Evolutionary conservation across 768 basidiomycete species (phyloP).

Genomic region (Boletus vinaceobasis): DNA sequence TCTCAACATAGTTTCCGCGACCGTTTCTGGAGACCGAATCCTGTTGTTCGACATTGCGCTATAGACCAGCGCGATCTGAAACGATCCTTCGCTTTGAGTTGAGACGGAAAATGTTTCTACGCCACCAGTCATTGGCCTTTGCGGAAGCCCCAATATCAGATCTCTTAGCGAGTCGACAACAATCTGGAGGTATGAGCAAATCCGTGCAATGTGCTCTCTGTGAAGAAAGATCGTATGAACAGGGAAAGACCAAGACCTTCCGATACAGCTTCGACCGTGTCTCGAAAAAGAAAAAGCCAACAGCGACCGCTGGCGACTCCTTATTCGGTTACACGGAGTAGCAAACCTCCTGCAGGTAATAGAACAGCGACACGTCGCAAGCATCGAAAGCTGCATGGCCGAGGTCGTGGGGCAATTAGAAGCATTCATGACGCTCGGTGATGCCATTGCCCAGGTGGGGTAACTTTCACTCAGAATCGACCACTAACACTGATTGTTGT

Average conservation of each 20-base stretch:
- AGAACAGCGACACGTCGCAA: not conserved
- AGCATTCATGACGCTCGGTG: conserved; percentile 22
- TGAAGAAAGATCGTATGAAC: not conserved
- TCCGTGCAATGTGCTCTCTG: not conserved
- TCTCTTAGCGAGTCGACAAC: conserved; percentile 9
- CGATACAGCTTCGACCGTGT: conserved; percentile 15
- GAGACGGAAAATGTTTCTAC: conserved; percentile 17
- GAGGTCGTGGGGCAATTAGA: conserved; percentile 25
- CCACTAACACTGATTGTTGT: not conserved
- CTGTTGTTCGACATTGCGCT: not conserved
- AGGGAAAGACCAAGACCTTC: conserved; percentile 15
- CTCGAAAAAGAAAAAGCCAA: not conserved
- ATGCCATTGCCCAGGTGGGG: conserved; percentile 21
- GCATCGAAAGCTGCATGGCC: conserved; percentile 15
- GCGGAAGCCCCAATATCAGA: conserved; percentile 17
- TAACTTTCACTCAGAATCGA: not conserved
- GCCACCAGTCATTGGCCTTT: conserved; percentile 14
- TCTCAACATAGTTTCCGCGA: not conserved
- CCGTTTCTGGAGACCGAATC: not conserved
- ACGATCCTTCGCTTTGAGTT: conserved; percentile 25
- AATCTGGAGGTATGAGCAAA: conserved; percentile 4
- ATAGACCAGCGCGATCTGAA: conserved; percentile 14
- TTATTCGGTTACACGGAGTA: conserved; percentile 19
- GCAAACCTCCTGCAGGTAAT: not conserved
- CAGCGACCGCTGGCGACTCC: conserved; percentile 14